Percentiles rank a stretch among this genome's conserved stretches.
phyloP scores from a whole-genome alignment of 257 asterid genomes.

The Rauvolfia tetraphylla region DNA sequence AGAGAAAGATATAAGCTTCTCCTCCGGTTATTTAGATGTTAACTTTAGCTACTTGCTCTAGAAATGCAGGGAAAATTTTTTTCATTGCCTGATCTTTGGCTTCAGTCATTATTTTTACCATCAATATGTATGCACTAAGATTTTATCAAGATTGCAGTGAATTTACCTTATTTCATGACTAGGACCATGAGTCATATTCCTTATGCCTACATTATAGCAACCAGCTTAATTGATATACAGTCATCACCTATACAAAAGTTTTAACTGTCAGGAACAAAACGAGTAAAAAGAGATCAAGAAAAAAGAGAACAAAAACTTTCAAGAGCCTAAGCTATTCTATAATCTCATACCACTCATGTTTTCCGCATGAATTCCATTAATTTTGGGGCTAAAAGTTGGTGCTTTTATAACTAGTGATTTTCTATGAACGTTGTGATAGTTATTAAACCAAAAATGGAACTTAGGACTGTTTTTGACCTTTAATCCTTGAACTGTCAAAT shows the following conservation, averaged over 20 bases:
- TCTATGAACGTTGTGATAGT: conserved; percentile 53
- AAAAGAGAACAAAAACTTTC: background rate
- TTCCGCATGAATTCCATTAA: conserved; percentile 87
- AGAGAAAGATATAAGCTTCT: too few relatives aligned
- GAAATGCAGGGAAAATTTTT: too few relatives aligned
- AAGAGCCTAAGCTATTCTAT: conserved; percentile 23
- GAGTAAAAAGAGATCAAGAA: background rate
- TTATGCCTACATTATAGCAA: too few relatives aligned
- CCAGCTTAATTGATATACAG: conserved; percentile 92
- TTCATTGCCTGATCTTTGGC: too few relatives aligned
- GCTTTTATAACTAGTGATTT: conserved; percentile 55
- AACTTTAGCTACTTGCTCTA: too few relatives aligned
- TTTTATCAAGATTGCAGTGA: too few relatives aligned
- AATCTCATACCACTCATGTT: conserved; percentile 62
- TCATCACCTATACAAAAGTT: conserved; percentile 58
- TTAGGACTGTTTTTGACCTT: conserved; percentile 76
- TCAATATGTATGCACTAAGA: too few relatives aligned
- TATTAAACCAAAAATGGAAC: conserved; percentile 73
- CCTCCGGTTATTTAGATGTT: background rate
- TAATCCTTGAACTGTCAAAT: conserved; percentile 56
- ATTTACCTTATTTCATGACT: conserved; percentile 89
- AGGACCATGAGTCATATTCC: conserved; percentile 90
- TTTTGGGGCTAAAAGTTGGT: conserved; percentile 72
- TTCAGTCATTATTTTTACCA: too few relatives aligned
- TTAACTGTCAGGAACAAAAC: too few relatives aligned